Percentiles rank a stretch among this genome's conserved stretches.
These are phyloP conservation scores for Tardiomyces digboiensis DNA, from an alignment of 1,139 yeast genomes.

Conservation along the genomic window DNA sequence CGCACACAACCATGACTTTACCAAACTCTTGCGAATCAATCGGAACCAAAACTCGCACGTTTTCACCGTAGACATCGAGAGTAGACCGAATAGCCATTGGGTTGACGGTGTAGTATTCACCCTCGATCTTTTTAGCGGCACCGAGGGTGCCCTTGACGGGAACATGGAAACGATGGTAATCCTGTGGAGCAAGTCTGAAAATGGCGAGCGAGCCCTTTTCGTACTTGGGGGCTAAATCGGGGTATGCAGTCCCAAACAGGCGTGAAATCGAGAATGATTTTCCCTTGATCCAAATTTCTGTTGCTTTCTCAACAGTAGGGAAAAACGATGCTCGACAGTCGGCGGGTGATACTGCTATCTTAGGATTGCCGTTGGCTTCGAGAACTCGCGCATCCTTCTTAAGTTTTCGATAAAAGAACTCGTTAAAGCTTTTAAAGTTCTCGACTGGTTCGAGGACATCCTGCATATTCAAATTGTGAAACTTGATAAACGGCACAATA, in stretches of 20 bases:
- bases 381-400: slow-evolving; percentile 61
- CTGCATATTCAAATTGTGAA: slow-evolving; percentile 63
- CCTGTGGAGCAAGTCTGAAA: slow-evolving; percentile 93
- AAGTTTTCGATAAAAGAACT: slow-evolving; percentile 75
- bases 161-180: slow-evolving; percentile 87
- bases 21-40: slow-evolving; percentile 71
- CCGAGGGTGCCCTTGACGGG: slow-evolving; percentile 75
- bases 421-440: slow-evolving; percentile 66
- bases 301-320: slow-evolving; percentile 51
- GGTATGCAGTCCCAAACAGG: slow-evolving; percentile 50
- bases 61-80: slow-evolving; percentile 89
- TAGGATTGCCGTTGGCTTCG: slow-evolving; percentile 43
- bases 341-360: slow-evolving; percentile 68
- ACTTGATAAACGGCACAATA: slow-evolving; percentile 70
- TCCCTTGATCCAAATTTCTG: slow-evolving; percentile 87
- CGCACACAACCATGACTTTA: slow-evolving; percentile 63
- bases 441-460: slow-evolving; percentile 50
- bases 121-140: slow-evolving; percentile 58
- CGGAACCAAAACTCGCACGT: slow-evolving; percentile 69
- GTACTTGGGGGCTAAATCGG: slow-evolving; percentile 37
- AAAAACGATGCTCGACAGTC: slow-evolving; percentile 82
- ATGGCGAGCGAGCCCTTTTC: slow-evolving; percentile 60
- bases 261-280: slow-evolving; percentile 60
- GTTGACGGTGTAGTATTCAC: slow-evolving; percentile 92
- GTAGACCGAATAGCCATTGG: slow-evolving; percentile 94